Base-by-base conservation (phyloP, 345 rosid species). In the Salix brachista region DNA sequence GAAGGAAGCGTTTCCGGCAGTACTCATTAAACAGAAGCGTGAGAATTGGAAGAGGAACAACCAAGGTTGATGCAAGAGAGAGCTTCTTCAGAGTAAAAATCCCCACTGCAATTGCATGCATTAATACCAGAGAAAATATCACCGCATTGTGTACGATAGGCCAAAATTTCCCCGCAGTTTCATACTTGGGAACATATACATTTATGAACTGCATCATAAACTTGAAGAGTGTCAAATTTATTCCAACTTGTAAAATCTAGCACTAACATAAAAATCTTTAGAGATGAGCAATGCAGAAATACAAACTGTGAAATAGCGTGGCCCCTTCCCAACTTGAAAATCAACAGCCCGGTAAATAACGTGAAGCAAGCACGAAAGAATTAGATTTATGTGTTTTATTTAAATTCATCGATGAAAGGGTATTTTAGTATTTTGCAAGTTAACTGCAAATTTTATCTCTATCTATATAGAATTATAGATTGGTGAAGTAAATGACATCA, bases 11-110 rank as follows among this genome's bases (percentile, higher is more conserved):
- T 85, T 91, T 95, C 73, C 97, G 91, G 84, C 99, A 95, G 86
- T 93, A 95, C 87, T 90, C 98, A 28, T 95, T 95, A 72, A 95
- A 95, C 64, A 95, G 96, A 78, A 95, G 94, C 3, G 99, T 95
- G 77, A 90, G 85, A 64, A 89, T 39, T 32, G 94, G 93, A 77
- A 95, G 97, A 76, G 99, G 99, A 67, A 87, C 65, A 65, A 91
- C 76, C 69, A 89, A 84, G 74, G 89, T 86, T 7, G 97, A 77
- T 41, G 99, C 98, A 44, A 86, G 73, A 60, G 96, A 72, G 76
- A 93, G 90, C 81, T 93, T 91, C 89, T 96, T 96, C 74, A 88
- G 62, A 0, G 92, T 85, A 75, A 96, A 96, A 26, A 96, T 80
- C 65, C 98, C 99, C 50, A 96, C 73, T 30, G 98, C 98, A 65